Evolutionary conservation across 1,284 basidiomycete genomes (phyloP), one percentile per base, ranked within the genome.

Genomic region (Rhodotorula sp.): DNA sequence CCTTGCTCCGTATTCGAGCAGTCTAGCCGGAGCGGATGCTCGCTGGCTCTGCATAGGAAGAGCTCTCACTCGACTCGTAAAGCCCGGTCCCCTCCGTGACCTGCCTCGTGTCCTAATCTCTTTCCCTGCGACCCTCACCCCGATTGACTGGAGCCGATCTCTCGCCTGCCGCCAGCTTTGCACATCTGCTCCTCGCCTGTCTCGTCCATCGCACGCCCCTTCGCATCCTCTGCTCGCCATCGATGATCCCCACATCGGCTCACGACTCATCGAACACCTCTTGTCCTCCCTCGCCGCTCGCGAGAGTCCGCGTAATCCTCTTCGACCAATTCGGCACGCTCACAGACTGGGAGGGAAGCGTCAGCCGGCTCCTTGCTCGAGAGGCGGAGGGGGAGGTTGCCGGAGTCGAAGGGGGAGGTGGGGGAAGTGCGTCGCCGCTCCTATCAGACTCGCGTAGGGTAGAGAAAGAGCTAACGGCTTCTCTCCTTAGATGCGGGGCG

Each of bases 261-360:
- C 12, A 50, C 22, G 21, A 44, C 39, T 13, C 32, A 8, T 27
- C 22, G 13, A 27, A 17, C 15, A 25, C 62, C 15, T n/a, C 21
- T 36, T 29, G 39, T 17, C 0, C 32, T 1, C 15, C 29, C 3
- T 27, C 51, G 32, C 17, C 69, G 5, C 74, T 69, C 2, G 29
- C n/a, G 21, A 60, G 56, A 41, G 82, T 89, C 22, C 84, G 88
- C 64, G 87, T 84, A 0, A 83, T 87, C 54, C 67, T 88, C 7
- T 89, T 89, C 74, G 88, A 90, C 70, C 72, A 79, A 22, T 80
- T 81, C 48, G 81, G 81, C 19, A 81, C 81, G 0, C 71, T 79
- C 39, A 73, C 77, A 10, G 78, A 81, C 63, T 81, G 80, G 77
- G 71, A 78, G 51, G 73, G 67, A 2, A 70, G 76, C 36, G 64